Conservation (phyloP, 108 stramenopile genomes). For the Nitzschia palea region DNA sequence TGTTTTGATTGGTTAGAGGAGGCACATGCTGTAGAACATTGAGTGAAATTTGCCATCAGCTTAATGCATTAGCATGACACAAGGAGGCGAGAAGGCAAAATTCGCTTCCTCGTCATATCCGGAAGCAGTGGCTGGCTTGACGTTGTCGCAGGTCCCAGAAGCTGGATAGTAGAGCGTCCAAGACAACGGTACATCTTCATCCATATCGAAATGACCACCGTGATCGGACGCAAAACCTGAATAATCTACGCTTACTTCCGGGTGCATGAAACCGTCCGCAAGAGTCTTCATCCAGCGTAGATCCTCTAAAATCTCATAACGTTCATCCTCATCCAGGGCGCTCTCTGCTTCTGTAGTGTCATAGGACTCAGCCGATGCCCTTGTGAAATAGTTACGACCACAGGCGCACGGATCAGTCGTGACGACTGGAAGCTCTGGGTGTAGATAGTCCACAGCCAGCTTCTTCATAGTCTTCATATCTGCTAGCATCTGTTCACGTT, state of each 20-base stretch:
- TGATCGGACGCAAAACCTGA: slow-evolving; percentile 31
- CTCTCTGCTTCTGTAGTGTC: slow-evolving; percentile 11
- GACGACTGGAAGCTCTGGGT: slow-evolving; percentile 39
- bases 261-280: slow-evolving; percentile 43
- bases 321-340: slow-evolving; percentile 32
- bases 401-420: slow-evolving; percentile 25
- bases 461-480: slow-evolving; percentile 21
- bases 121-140: background rate
- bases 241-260: slow-evolving; percentile 22
- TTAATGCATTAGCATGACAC: slow-evolving; percentile 40
- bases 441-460: slow-evolving; percentile 26
- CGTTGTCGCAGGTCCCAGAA: background rate
- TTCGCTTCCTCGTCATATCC: slow-evolving; percentile 19
- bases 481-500: slow-evolving; percentile 19
- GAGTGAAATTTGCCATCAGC: no score
- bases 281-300: slow-evolving; percentile 41
- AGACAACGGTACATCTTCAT: slow-evolving; percentile 51
- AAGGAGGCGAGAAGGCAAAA: slow-evolving; percentile 48
- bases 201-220: slow-evolving; percentile 50
- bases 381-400: slow-evolving; percentile 60
- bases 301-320: slow-evolving; percentile 40
- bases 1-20: no score
- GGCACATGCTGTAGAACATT: no score
- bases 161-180: slow-evolving; percentile 20
- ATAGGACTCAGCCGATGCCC: slow-evolving; percentile 47